Conservation (phyloP, 2,329 filamentous ascomycete species). For the Neonectria magnoliae region DNA sequence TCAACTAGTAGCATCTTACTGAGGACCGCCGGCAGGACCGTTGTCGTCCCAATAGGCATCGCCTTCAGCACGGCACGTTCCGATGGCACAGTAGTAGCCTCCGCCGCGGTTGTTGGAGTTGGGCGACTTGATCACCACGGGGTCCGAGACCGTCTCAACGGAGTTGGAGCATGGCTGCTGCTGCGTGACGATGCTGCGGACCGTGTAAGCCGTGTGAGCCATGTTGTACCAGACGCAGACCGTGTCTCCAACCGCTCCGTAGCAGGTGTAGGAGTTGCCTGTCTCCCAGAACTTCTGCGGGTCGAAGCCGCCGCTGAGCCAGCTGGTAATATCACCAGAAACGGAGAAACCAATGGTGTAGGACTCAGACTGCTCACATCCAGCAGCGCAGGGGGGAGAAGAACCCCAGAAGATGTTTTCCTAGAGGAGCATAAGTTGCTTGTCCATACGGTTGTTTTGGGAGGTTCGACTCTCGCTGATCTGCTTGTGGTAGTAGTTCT, state of each 20-base stretch:
- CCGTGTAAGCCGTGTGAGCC: constrained; percentile 19
- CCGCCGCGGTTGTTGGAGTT: constrained; percentile 18
- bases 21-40: constrained; percentile 12
- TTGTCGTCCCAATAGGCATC: constrained; percentile 19
- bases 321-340: background rate
- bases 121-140: constrained; percentile 13
- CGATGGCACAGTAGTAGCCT: constrained; percentile 18
- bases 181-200: background rate
- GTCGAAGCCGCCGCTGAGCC: constrained; percentile 5
- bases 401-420: constrained; percentile 16
- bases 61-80: constrained; percentile 13
- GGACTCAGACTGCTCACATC: constrained; percentile 14
- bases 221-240: constrained; percentile 20
- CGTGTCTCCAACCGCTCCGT: constrained; percentile 7
- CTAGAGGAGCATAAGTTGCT: background rate
- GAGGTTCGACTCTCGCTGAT: constrained; percentile 8
- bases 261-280: constrained; percentile 14
- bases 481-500: constrained; percentile 20
- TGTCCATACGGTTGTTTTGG: background rate
- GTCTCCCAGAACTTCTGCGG: constrained; percentile 15
- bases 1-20: background rate
- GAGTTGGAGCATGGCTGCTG: constrained; percentile 3
- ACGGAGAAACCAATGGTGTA: constrained; percentile 16
- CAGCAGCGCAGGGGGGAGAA: constrained; percentile 5
- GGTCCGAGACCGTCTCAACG: background rate